Conservation (phyloP, 1,139 yeast species). For the Yamadazyma aaseri region DNA sequence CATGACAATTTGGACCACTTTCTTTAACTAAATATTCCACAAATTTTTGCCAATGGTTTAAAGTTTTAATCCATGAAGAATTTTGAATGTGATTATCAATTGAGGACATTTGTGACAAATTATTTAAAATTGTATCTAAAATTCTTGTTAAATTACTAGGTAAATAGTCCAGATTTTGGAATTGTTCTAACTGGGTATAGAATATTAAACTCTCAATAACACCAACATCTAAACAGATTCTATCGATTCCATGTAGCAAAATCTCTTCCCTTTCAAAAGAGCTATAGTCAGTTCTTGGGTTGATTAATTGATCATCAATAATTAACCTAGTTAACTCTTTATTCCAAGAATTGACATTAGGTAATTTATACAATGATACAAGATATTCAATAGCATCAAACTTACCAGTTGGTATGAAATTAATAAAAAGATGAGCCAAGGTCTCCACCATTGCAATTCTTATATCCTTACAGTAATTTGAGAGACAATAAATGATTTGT, state of each 20-base stretch:
- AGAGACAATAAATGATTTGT: conserved; percentile 27
- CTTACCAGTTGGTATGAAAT: conserved; percentile 41
- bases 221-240: conserved; percentile 30
- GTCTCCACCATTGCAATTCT: conserved; percentile 40
- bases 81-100: conserved; percentile 34
- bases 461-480: conserved; percentile 34
- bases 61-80: conserved; percentile 32
- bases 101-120: conserved; percentile 18
- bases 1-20: conserved; percentile 41
- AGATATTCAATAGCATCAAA: conserved; percentile 38
- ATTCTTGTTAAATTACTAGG: conserved; percentile 28
- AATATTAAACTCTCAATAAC: conserved; percentile 34
- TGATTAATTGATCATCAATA: conserved; percentile 8
- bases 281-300: conserved; percentile 6
- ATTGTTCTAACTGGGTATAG: conserved; percentile 43
- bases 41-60: conserved; percentile 31
- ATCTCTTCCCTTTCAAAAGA: conserved; percentile 14
- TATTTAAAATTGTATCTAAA: conserved; percentile 30
- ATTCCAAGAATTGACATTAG: conserved; percentile 28
- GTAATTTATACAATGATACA: conserved; percentile 28
- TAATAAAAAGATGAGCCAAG: conserved; percentile 33
- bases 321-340: conserved; percentile 15
- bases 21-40: conserved; percentile 37
- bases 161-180: conserved; percentile 40
- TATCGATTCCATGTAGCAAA: conserved; percentile 16